Evolutionary conservation across 352 stramenopile species (phyloP).

Genomic region (Aphanomyces euteiches): DNA sequence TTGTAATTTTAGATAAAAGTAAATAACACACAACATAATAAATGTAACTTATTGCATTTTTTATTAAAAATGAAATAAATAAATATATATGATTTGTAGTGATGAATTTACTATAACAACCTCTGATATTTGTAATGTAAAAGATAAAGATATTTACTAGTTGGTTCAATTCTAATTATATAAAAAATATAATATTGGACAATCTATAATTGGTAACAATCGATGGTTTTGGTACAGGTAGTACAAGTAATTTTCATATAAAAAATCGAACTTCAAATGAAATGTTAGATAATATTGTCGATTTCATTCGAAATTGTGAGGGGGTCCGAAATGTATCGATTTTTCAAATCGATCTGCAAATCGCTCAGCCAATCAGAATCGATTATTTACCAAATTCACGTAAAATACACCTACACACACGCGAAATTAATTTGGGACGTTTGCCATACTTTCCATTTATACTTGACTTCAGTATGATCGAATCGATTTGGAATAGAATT

Average conservation of each 20-base stretch:
- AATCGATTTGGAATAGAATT: too few relatives aligned
- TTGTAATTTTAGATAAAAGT: constrained; percentile 11
- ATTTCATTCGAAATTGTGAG: too few relatives aligned
- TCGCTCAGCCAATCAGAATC: too few relatives aligned
- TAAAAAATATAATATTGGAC: constrained; percentile 8
- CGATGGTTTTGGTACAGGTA: constrained; percentile 7
- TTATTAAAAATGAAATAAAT: constrained; percentile 13
- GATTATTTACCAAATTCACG: too few relatives aligned
- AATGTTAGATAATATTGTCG: background rate
- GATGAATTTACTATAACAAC: background rate
- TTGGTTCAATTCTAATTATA: background rate
- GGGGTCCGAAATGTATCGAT: too few relatives aligned
- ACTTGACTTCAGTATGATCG: too few relatives aligned
- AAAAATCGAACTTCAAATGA: constrained; percentile 7
- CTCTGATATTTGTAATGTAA: constrained; percentile 5
- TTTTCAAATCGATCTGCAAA: too few relatives aligned
- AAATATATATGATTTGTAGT: constrained; percentile 3
- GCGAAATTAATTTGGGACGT: too few relatives aligned
- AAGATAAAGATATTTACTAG: constrained; percentile 1
- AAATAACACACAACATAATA: constrained; percentile 6
- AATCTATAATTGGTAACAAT: background rate
- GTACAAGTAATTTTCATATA: constrained; percentile 4
- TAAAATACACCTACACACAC: too few relatives aligned
- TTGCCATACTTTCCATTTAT: too few relatives aligned
- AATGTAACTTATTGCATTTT: constrained; percentile 8